A percentile compares a stretch with the other conserved stretches of the same genome.
phyloP scores from a whole-genome alignment of 331 rosid genomes.

The Quercus phellos region DNA sequence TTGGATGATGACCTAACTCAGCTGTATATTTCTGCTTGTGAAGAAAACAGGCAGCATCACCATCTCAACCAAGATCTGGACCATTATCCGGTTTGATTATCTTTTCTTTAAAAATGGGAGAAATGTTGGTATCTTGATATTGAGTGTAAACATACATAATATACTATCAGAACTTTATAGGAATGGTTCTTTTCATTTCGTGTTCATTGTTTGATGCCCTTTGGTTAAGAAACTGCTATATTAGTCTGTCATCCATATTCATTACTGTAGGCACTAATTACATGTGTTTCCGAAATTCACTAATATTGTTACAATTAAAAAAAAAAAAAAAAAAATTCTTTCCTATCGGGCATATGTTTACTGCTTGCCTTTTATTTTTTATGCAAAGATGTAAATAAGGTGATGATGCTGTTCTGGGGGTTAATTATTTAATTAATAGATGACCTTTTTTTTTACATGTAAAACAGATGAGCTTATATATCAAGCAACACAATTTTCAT shows the following conservation, averaged over 20 bases:
- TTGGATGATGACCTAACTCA: constrained; percentile 45
- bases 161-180: background rate
- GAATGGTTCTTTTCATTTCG: background rate
- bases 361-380: background rate
- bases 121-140: background rate
- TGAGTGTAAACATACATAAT: too few species aligned
- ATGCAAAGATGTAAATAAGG: background rate
- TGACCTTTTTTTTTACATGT: background rate
- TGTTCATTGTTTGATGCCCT: background rate
- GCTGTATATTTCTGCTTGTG: constrained; percentile 33
- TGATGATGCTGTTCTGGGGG: background rate
- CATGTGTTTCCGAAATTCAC: background rate
- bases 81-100: constrained; percentile 45
- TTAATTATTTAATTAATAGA: background rate
- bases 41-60: constrained; percentile 19
- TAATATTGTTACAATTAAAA: background rate
- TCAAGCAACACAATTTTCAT: background rate
- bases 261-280: background rate
- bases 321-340: background rate
- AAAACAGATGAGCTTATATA: background rate
- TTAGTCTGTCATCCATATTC: background rate
- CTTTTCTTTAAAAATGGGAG: background rate
- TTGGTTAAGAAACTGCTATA: background rate
- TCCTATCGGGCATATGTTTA: background rate
- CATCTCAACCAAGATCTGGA: constrained; percentile 28